Evolutionary conservation across 2,329 filamentous ascomycete genomes (phyloP).

Genomic region (Talaromyces piceae): DNA sequence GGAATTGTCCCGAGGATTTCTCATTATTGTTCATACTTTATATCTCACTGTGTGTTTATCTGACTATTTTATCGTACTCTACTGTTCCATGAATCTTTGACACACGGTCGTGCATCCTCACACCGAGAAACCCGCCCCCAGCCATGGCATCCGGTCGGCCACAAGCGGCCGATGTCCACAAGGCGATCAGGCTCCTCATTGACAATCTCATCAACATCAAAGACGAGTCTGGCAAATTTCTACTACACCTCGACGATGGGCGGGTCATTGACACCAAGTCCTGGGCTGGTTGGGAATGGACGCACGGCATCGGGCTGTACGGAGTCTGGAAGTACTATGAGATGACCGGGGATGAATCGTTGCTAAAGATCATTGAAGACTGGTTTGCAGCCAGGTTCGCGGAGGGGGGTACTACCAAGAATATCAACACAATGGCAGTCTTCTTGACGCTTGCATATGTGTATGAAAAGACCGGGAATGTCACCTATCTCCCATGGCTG

Average conservation of each 20-base stretch:
- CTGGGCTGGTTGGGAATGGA: conserved; percentile 72
- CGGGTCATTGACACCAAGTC: conserved; percentile 76
- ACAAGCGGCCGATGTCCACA: conserved; percentile 37
- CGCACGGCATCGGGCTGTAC: conserved; percentile 71
- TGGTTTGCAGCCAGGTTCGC: conserved; percentile 66
- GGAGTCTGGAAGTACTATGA: conserved; percentile 77
- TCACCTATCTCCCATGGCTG: conserved; percentile 66
- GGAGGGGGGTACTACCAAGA: conserved; percentile 68
- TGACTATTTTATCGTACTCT: no score
- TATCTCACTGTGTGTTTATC: no score
- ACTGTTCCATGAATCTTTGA: no score
- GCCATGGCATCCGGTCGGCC: conserved; percentile 15
- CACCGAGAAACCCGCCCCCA: background rate
- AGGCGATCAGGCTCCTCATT: conserved; percentile 59
- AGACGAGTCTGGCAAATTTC: conserved; percentile 66
- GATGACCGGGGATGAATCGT: conserved; percentile 55
- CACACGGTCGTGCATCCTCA: background rate
- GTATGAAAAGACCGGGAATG: conserved; percentile 66
- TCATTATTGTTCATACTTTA: background rate
- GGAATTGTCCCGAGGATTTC: background rate
- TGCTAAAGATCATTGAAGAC: conserved; percentile 59
- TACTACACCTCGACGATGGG: conserved; percentile 63
- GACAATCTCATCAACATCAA: conserved; percentile 69
- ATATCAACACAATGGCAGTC: conserved; percentile 78
- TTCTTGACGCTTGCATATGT: conserved; percentile 69